phyloP scores from a whole-genome alignment of 2,329 filamentous ascomycete genomes.

The Ascochyta pisi region DNA sequence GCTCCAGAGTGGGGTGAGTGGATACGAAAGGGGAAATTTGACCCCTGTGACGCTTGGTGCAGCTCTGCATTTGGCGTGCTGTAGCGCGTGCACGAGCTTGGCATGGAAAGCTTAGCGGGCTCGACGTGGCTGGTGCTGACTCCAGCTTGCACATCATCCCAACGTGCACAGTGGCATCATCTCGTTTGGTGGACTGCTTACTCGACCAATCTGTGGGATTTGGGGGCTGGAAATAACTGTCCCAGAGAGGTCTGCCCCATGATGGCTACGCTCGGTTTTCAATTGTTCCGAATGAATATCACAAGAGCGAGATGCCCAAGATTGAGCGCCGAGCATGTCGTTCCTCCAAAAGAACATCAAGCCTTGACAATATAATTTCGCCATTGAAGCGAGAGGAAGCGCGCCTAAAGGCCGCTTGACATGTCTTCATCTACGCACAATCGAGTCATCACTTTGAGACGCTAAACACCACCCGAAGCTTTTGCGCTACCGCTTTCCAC shows the following conservation, averaged over 20 bases:
- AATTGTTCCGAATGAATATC: neutral
- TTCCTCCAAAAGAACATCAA: neutral
- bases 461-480: no score
- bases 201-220: neutral
- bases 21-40: slow-evolving; percentile 11
- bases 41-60: slow-evolving; percentile 8
- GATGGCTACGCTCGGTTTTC: no score
- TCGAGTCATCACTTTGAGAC: no score
- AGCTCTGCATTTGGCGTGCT: slow-evolving; percentile 4
- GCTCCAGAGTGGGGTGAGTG: slow-evolving; percentile 2
- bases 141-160: neutral
- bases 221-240: neutral
- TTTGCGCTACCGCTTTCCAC: no score
- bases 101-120: neutral
- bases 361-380: neutral
- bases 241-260: no score
- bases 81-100: slow-evolving; percentile 11
- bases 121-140: slow-evolving; percentile 4
- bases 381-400: neutral
- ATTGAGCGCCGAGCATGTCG: neutral
- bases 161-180: neutral
- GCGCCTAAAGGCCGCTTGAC: neutral
- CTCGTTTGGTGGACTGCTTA: neutral
- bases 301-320: neutral
- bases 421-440: no score